These are phyloP conservation scores for Penicillium sp. DNA, from an alignment of 2,329 filamentous ascomycete species.

Conservation along the genomic window DNA sequence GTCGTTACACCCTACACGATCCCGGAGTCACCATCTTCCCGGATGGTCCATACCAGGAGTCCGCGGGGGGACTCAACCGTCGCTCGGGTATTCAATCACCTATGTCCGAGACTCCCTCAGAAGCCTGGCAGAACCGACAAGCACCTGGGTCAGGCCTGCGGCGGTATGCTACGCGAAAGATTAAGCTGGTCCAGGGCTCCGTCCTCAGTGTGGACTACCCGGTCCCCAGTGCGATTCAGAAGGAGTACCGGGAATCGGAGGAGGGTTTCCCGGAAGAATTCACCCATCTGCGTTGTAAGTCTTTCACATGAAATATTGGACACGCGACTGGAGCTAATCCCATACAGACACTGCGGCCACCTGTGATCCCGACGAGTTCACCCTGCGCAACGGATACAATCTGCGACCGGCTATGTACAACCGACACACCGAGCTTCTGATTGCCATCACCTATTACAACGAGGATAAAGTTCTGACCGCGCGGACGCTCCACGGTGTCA, in stretches of 20 bases:
- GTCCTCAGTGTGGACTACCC: slow-evolving; percentile 97
- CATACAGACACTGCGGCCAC: slow-evolving; percentile 80
- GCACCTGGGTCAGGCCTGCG: slow-evolving; percentile 65
- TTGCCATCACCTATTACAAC: slow-evolving; percentile 98
- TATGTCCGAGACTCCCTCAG: slow-evolving; percentile 63
- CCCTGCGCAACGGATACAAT: slow-evolving; percentile 97
- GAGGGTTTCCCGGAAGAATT: slow-evolving; percentile 87
- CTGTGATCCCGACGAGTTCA: slow-evolving; percentile 97
- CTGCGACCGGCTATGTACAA: slow-evolving; percentile 98
- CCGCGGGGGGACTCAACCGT: slow-evolving; percentile 52
- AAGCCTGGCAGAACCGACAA: slow-evolving; percentile 75
- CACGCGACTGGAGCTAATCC: slow-evolving; percentile 2
- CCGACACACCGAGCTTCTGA: slow-evolving; percentile 91
- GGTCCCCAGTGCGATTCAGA: slow-evolving; percentile 91
- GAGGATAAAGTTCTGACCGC: slow-evolving; percentile 93
- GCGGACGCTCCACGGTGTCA: slow-evolving; percentile 90
- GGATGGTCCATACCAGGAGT: slow-evolving; percentile 55
- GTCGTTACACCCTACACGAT: slow-evolving; percentile 36
- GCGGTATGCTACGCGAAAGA: slow-evolving; percentile 90
- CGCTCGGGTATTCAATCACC: slow-evolving; percentile 53
- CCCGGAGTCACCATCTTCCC: slow-evolving; percentile 60
- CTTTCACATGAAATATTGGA: not conserved
- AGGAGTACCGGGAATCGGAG: slow-evolving; percentile 83
- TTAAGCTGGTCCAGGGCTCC: slow-evolving; percentile 95
- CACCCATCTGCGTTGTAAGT: slow-evolving; percentile 83